A percentile compares a stretch with the other conserved stretches of the same genome.
These are phyloP conservation scores for Thecaphora frezii DNA, from an alignment of 1,284 basidiomycete species.

Conservation along the genomic window DNA sequence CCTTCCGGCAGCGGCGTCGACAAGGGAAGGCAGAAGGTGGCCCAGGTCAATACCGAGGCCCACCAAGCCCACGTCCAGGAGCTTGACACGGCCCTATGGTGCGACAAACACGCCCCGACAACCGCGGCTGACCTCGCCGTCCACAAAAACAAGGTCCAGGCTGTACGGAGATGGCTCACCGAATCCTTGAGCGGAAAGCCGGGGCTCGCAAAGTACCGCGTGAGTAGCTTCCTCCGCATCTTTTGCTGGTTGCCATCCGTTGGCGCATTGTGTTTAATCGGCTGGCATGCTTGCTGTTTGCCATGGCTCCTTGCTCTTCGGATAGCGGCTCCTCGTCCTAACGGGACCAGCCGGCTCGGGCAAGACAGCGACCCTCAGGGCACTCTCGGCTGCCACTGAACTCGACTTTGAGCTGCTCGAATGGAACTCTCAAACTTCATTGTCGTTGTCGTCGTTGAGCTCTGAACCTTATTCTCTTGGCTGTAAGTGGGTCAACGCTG, in stretches of 20 bases:
- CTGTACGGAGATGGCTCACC: slow-evolving; percentile 79
- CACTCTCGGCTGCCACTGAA: slow-evolving; percentile 68
- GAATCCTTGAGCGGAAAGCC: slow-evolving; percentile 74
- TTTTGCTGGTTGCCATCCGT: not conserved
- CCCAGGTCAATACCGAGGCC: no score
- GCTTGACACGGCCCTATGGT: slow-evolving; percentile 10
- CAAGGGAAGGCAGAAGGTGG: slow-evolving; percentile 21
- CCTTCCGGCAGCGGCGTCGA: not conserved
- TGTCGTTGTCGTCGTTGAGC: not conserved
- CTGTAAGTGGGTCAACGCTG: no score
- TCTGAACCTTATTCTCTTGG: not conserved
- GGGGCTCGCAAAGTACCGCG: slow-evolving; percentile 72
- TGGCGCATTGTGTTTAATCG: not conserved
- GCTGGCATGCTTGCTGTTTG: no score
- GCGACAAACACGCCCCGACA: slow-evolving; percentile 12
- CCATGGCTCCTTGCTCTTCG: not conserved
- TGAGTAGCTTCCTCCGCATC: slow-evolving; percentile 2
- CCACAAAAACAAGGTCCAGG: slow-evolving; percentile 80
- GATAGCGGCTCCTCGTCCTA: slow-evolving; percentile 71
- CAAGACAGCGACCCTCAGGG: slow-evolving; percentile 81
- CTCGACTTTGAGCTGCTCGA: slow-evolving; percentile 80
- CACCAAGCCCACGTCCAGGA: not conserved
- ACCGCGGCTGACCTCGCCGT: slow-evolving; percentile 71
- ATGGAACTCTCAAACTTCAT: slow-evolving; percentile 69
- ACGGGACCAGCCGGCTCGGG: slow-evolving; percentile 87